These are phyloP conservation scores for Physocladia obscura DNA, from an alignment of 192 early-diverging fungal species.

Conservation along the genomic window DNA sequence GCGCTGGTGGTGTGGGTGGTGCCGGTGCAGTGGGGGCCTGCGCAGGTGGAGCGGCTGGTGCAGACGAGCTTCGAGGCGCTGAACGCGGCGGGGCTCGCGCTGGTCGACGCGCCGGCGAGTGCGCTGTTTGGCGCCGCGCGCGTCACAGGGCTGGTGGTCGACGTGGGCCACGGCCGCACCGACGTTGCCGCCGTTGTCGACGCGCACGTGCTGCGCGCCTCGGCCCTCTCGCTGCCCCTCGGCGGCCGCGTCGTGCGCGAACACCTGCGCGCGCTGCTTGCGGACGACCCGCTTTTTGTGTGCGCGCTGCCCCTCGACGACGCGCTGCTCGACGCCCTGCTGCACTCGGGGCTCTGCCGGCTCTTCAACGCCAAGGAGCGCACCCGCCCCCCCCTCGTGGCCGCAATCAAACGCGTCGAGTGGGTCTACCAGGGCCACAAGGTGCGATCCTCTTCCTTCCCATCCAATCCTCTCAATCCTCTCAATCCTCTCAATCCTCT, in stretches of 20 bases:
- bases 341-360: constrained; percentile 36
- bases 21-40: constrained; percentile 80
- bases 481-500: constrained; percentile 59
- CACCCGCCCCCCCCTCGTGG: constrained; percentile 2
- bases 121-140: constrained; percentile 76
- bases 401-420: constrained; percentile 14
- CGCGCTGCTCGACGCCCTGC: constrained; percentile 44
- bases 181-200: constrained; percentile 82
- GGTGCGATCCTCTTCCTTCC: constrained; percentile 25
- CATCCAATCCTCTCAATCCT: constrained; percentile 35
- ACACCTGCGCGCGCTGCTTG: constrained; percentile 42
- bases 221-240: constrained; percentile 61
- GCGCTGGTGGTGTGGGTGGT: constrained; percentile 74
- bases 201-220: constrained; percentile 60
- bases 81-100: constrained; percentile 78
- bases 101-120: constrained; percentile 82
- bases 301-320: constrained; percentile 39
- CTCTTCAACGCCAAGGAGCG: constrained; percentile 14
- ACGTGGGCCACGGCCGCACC: constrained; percentile 76
- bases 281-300: constrained; percentile 11
- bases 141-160: constrained; percentile 80
- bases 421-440: constrained; percentile 31
- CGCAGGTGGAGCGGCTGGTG: constrained; percentile 73
- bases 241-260: constrained; percentile 71
- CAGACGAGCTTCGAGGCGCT: constrained; percentile 92